Conservation (phyloP, 805 yeast genomes). For the Lachancea fermentati region DNA sequence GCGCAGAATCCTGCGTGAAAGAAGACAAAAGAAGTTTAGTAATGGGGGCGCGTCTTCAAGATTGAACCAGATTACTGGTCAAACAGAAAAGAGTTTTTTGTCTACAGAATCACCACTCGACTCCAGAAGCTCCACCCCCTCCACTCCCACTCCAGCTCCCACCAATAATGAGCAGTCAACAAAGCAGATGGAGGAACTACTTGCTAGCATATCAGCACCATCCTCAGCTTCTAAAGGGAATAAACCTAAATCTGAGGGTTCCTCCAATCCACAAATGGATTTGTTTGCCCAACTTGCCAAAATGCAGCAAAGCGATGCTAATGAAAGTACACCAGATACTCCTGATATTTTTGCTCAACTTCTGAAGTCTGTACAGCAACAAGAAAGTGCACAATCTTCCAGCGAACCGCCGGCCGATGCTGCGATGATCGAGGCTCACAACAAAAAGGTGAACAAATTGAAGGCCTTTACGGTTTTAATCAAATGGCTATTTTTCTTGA, state of each 20-base stretch:
- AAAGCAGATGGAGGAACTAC: conserved; percentile 17
- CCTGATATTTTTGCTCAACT: conserved; percentile 25
- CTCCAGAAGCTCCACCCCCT: conserved; percentile 6
- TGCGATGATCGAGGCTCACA: conserved; percentile 26
- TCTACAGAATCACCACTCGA: conserved; percentile 34
- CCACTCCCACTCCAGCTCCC: conserved; percentile 1
- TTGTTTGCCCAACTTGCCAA: conserved; percentile 27
- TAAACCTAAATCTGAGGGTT: background rate
- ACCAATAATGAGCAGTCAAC: conserved; percentile 9
- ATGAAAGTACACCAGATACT: conserved; percentile 11
- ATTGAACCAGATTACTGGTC: conserved; percentile 44
- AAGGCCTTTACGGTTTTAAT: conserved; percentile 28
- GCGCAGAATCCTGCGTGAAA: conserved; percentile 51
- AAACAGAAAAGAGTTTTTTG: conserved; percentile 32
- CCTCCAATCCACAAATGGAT: conserved; percentile 20
- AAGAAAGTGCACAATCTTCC: conserved; percentile 7
- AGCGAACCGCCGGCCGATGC: conserved; percentile 5
- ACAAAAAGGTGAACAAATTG: conserved; percentile 24
- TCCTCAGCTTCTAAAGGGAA: conserved; percentile 1
- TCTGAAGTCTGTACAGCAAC: conserved; percentile 18
- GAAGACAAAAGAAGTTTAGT: conserved; percentile 58
- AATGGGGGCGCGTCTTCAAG: conserved; percentile 51
- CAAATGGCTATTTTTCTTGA: conserved; percentile 28
- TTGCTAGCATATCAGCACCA: conserved; percentile 14
- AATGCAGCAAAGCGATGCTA: conserved; percentile 15